phyloP scores from a whole-genome alignment of 2,329 filamentous ascomycete species.

The Cercospora brassicicola region DNA sequence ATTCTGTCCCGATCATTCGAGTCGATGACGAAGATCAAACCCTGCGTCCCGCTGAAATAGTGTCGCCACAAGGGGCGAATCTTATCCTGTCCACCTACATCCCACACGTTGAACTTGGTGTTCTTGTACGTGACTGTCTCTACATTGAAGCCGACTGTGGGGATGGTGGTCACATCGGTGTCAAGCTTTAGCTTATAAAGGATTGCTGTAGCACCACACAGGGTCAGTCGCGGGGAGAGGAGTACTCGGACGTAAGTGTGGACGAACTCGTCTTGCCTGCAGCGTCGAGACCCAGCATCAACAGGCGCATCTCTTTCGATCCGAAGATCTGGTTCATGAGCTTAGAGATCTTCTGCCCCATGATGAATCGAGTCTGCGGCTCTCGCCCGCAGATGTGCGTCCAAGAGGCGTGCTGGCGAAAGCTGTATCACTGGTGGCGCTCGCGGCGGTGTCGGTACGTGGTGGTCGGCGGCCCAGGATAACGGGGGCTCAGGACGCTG shows the following conservation, averaged over 20 bases:
- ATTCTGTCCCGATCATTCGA: conserved; percentile 98
- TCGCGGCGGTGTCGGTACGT: not conserved
- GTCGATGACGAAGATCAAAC: conserved; percentile 99
- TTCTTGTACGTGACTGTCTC: conserved; percentile 99
- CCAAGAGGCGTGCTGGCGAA: not conserved
- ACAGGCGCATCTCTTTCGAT: conserved; percentile 95
- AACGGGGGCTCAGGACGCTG: not conserved
- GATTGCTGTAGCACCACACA: conserved; percentile 59
- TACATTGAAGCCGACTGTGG: conserved; percentile 99
- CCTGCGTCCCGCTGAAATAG: conserved; percentile 97
- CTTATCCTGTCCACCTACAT: conserved; percentile 99
- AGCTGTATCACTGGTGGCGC: not conserved
- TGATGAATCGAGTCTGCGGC: conserved; percentile 47
- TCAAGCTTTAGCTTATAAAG: conserved; percentile 99
- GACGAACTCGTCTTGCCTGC: conserved; percentile 84
- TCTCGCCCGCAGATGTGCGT: conserved; percentile 10
- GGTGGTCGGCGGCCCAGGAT: not conserved
- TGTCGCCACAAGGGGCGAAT: conserved; percentile 99
- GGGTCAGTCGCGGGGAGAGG: not conserved
- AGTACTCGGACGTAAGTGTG: not conserved
- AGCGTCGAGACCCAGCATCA: conserved; percentile 96
- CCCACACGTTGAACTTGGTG: conserved; percentile 99
- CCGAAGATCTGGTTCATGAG: conserved; percentile 99
- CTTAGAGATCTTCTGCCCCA: conserved; percentile 90
- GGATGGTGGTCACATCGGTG: conserved; percentile 98